Conservation (phyloP, 371 early-diverging fungal genomes). For the Actinomortierella wolfii region DNA sequence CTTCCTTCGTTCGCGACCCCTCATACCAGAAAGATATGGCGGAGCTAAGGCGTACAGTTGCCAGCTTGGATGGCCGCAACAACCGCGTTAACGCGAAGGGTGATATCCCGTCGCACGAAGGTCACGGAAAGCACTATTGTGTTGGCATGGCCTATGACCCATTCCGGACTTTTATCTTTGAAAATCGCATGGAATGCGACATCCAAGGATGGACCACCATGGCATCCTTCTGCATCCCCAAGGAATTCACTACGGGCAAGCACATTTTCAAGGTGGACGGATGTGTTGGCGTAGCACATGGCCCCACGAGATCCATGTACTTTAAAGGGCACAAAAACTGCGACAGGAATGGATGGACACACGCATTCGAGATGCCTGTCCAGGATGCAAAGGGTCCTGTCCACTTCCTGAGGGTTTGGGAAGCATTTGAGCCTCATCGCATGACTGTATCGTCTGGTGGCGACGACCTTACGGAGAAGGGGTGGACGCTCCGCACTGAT, state of each 20-base stretch:
- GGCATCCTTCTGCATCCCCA: constrained; percentile 8
- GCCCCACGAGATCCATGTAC: constrained; percentile 5
- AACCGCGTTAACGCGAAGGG: constrained; percentile 1
- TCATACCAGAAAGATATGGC: constrained; percentile 3
- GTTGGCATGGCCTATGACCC: neutral
- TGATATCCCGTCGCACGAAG: neutral
- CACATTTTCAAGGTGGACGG: neutral
- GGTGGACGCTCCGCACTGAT: neutral
- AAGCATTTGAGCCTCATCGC: neutral
- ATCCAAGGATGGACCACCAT: constrained; percentile 3
- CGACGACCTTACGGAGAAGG: neutral
- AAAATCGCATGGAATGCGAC: constrained; percentile 4
- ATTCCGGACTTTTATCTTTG: constrained; percentile 3
- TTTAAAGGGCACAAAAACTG: neutral
- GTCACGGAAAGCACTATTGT: constrained; percentile 7
- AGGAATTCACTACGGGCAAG: neutral
- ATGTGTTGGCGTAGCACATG: constrained; percentile 1
- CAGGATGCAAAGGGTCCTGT: neutral
- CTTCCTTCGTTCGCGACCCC: constrained; percentile 5
- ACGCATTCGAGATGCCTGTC: constrained; percentile 1
- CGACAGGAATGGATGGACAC: constrained; percentile 1
- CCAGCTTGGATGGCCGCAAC: constrained; percentile 5
- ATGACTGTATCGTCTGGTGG: neutral
- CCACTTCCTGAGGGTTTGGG: constrained; percentile 1
- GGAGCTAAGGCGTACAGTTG: neutral